Evolutionary conservation across 129 eudicot genomes (phyloP).

Genomic region (Arctium lappa): DNA sequence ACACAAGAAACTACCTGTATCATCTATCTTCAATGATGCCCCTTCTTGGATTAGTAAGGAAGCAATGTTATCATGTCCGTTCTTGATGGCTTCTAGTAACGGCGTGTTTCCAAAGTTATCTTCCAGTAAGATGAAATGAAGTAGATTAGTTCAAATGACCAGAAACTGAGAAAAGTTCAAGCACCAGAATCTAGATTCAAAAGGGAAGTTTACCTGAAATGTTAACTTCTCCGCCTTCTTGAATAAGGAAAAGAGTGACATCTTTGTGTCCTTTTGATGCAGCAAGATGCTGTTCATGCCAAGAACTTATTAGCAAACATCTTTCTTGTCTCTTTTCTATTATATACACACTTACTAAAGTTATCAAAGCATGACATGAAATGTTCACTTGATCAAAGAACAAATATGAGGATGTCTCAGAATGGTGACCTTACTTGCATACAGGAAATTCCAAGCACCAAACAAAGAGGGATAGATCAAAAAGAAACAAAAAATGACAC

Average conservation of each 20-base stretch:
- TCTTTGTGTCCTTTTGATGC: conserved; percentile 87
- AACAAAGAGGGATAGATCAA: too few species aligned
- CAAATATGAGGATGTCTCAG: background rate
- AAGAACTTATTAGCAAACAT: background rate
- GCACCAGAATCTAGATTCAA: background rate
- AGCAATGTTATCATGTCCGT: conserved; percentile 66
- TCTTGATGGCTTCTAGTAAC: conserved; percentile 79
- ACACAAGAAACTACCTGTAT: conserved; percentile 71
- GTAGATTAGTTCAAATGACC: background rate
- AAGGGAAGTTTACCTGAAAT: conserved; percentile 41
- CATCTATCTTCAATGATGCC: conserved; percentile 47
- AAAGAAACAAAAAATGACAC: too few species aligned
- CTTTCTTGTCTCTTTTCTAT: background rate
- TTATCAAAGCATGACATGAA: background rate
- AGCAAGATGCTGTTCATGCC: conserved; percentile 74
- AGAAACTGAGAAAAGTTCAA: background rate
- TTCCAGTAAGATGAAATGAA: conserved; percentile 22
- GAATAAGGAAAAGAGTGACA: conserved; percentile 54
- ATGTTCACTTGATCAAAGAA: background rate
- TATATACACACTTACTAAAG: background rate
- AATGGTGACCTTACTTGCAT: too few species aligned
- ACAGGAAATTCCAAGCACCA: too few species aligned
- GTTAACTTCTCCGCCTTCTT: conserved; percentile 58
- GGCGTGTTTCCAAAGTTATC: conserved; percentile 89
- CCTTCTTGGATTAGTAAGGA: conserved; percentile 61